Evolutionary conservation across 495 filamentous ascomycete species (phyloP).

Genomic region (Podospora anserina): DNA sequence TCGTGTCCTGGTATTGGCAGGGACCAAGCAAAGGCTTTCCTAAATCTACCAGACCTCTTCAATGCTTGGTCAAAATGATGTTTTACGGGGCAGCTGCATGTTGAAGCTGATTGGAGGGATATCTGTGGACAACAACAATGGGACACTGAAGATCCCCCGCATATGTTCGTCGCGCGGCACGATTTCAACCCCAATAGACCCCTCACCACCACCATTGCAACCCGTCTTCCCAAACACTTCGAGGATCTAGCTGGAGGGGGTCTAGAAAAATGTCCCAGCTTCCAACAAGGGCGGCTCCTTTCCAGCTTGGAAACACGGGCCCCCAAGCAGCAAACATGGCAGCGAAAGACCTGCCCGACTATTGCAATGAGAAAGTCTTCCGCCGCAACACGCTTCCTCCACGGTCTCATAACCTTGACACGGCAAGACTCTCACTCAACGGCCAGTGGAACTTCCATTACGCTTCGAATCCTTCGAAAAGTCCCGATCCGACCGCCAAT

Average conservation of each 20-base stretch:
- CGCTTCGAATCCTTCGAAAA: conserved; percentile 46
- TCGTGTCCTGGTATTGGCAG: no score
- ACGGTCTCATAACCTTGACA: conserved; percentile 49
- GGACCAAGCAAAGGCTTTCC: no score
- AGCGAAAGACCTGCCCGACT: conserved; percentile 21
- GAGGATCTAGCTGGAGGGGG: not conserved
- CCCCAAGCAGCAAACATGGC: not conserved
- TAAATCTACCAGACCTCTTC: no score
- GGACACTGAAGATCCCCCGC: not conserved
- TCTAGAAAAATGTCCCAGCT: not conserved
- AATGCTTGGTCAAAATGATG: not conserved
- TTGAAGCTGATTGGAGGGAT: conserved; percentile 1
- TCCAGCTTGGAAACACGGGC: not conserved
- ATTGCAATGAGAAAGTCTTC: conserved; percentile 38
- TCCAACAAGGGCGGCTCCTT: not conserved
- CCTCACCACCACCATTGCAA: not conserved
- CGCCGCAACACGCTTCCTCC: conserved; percentile 49
- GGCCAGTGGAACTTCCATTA: conserved; percentile 61
- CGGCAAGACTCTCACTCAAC: conserved; percentile 43
- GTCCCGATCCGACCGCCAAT: conserved; percentile 38
- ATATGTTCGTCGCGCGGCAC: not conserved
- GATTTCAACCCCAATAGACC: not conserved
- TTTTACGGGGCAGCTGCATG: not conserved
- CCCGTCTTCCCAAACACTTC: not conserved
- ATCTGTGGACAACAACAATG: not conserved